phyloP scores from a whole-genome alignment of 2,329 filamentous ascomycete genomes.

The Colletotrichum musicola region DNA sequence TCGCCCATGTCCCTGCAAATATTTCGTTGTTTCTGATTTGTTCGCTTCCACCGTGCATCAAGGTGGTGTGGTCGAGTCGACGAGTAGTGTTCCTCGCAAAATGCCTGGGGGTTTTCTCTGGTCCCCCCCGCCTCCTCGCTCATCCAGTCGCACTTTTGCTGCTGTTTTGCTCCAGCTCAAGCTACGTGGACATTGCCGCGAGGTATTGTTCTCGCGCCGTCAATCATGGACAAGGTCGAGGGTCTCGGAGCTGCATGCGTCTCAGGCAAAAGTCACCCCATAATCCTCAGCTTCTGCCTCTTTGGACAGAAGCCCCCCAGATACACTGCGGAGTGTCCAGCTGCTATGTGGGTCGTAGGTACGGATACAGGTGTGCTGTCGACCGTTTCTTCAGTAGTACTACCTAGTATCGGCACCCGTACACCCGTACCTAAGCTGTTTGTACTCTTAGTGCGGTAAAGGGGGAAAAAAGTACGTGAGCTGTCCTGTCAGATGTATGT shows the following conservation, averaged over 20 bases:
- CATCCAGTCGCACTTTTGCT: conserved; percentile 10
- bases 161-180: neutral
- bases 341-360: neutral
- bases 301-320: conserved; percentile 3
- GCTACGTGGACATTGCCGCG: conserved; percentile 17
- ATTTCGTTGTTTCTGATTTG: conserved; percentile 6
- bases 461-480: too few species aligned
- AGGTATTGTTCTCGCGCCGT: conserved; percentile 13
- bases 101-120: conserved; percentile 19
- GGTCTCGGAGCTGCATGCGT: conserved; percentile 21
- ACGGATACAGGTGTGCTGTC: conserved; percentile 20
- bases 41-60: conserved; percentile 19
- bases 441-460: neutral
- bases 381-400: conserved; percentile 21
- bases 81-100: conserved; percentile 21
- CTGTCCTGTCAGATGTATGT: neutral
- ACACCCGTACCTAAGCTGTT: too few species aligned
- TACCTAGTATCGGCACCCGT: too few species aligned
- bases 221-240: conserved; percentile 23
- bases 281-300: conserved; percentile 14
- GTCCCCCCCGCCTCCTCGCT: conserved; percentile 11
- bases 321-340: neutral
- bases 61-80: conserved; percentile 15
- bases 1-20: conserved; percentile 16
- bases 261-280: conserved; percentile 31